These are phyloP conservation scores for Aspergillus awamori DNA, from an alignment of 2,329 filamentous ascomycete genomes.

Conservation along the genomic window DNA sequence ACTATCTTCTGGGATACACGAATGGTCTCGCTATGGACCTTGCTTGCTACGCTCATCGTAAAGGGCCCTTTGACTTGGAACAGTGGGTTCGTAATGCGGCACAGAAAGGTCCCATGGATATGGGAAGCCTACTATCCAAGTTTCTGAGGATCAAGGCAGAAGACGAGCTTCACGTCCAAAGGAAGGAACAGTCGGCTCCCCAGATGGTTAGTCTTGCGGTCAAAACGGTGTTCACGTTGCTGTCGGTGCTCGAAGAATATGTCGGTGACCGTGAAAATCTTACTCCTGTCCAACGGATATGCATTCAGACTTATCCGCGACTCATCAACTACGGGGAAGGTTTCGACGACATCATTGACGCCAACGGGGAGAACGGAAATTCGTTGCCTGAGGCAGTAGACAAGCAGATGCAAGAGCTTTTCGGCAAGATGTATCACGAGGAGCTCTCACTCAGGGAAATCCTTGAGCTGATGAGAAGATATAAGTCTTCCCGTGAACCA, in stretches of 20 bases:
- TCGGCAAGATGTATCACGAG: conserved; percentile 96
- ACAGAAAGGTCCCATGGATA: conserved; percentile 64
- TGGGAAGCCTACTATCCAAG: conserved; percentile 72
- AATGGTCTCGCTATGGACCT: conserved; percentile 88
- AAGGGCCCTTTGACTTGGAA: conserved; percentile 76
- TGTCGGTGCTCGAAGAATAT: conserved; percentile 76
- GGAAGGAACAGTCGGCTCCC: conserved; percentile 65
- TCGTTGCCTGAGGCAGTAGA: conserved; percentile 77
- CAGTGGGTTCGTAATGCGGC: conserved; percentile 76
- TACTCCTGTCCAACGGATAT: conserved; percentile 79
- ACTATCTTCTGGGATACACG: conserved; percentile 74
- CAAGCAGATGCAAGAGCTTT: conserved; percentile 93
- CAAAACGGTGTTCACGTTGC: conserved; percentile 78
- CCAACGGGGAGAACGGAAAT: conserved; percentile 80
- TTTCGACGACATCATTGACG: conserved; percentile 87
- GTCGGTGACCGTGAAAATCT: conserved; percentile 66
- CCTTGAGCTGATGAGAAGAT: conserved; percentile 78
- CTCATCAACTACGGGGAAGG: conserved; percentile 96
- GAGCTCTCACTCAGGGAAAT: conserved; percentile 85
- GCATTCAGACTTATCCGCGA: conserved; percentile 88
- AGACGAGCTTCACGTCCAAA: conserved; percentile 74
- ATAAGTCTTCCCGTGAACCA: conserved; percentile 83
- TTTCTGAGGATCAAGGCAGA: conserved; percentile 85
- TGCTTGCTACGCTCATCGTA: conserved; percentile 79
- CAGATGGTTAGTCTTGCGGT: conserved; percentile 77